Conservation (phyloP, 225 moss, liverwort and hornwort species). For the Pleurozium schreberi region DNA sequence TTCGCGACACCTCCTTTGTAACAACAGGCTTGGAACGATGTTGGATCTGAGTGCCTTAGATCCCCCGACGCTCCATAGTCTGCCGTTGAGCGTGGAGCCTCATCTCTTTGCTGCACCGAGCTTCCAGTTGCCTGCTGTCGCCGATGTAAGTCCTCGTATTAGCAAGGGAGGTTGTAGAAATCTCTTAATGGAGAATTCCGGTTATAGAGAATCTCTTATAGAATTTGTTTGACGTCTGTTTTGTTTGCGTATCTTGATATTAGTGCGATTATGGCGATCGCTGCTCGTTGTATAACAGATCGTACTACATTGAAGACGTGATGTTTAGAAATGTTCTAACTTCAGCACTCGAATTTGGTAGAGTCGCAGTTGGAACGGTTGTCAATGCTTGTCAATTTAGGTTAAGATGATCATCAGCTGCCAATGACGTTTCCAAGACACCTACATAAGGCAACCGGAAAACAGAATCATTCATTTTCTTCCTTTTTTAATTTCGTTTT, state of each 20-base stretch:
- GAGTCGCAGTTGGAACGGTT: not conserved
- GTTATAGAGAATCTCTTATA: not conserved
- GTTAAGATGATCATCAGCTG: not conserved
- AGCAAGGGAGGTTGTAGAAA: not conserved
- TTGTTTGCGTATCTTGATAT: not conserved
- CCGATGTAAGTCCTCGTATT: constrained; percentile 29
- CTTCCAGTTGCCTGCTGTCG: constrained; percentile 53
- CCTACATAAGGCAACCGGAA: not conserved
- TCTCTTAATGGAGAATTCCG: not conserved
- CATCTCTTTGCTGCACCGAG: constrained; percentile 18
- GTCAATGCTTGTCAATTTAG: not conserved
- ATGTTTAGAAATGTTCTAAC: not conserved
- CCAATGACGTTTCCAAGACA: not conserved
- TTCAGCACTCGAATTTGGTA: not conserved
- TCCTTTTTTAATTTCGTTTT: not conserved
- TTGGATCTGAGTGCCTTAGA: constrained; percentile 54
- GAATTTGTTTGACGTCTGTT: not conserved
- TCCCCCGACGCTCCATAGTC: constrained; percentile 34
- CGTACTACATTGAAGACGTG: not conserved
- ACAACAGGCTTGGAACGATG: not conserved
- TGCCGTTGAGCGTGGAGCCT: constrained; percentile 9
- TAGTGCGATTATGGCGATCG: not conserved
- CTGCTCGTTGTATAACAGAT: not conserved
- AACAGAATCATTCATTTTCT: not conserved
- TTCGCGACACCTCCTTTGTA: not conserved